Conservation (phyloP, 1,284 basidiomycete species). For the Salmacisia buchloeana region DNA sequence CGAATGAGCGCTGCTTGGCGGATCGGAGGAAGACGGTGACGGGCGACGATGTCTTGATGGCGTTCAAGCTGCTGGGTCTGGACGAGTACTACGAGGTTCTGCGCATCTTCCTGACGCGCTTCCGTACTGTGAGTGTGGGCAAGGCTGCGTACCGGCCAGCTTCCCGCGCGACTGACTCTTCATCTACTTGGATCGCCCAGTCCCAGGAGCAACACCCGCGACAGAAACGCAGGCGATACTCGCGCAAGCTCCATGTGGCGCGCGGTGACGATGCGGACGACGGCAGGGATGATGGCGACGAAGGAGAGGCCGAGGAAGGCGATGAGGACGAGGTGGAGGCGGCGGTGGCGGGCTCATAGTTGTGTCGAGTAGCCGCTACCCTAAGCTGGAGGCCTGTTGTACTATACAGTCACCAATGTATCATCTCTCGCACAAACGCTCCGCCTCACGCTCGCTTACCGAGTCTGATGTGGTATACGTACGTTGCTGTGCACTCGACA, state of each 20-base stretch:
- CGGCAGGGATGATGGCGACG: neutral
- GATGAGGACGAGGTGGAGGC: neutral
- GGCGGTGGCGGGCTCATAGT: neutral
- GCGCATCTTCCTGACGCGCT: constrained; percentile 81
- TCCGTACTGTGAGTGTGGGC: constrained; percentile 74
- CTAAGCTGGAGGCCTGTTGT: too few relatives aligned
- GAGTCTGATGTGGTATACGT: too few relatives aligned
- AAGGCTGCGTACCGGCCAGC: too few relatives aligned
- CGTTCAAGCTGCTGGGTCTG: constrained; percentile 81
- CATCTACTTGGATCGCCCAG: too few relatives aligned
- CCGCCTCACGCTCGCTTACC: too few relatives aligned
- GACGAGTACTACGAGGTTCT: constrained; percentile 88
- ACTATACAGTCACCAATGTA: too few relatives aligned
- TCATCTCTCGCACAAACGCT: too few relatives aligned
- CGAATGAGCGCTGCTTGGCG: constrained; percentile 76
- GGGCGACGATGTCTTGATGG: constrained; percentile 76
- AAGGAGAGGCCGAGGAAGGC: neutral
- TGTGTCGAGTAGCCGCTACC: too few relatives aligned
- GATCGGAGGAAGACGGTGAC: constrained; percentile 84
- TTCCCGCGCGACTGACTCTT: too few relatives aligned
- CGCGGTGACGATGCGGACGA: neutral
- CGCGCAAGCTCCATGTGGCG: too few relatives aligned
- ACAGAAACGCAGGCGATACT: neutral
- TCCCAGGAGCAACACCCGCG: neutral
- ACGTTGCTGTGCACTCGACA: too few relatives aligned